Evolutionary conservation across 1,284 basidiomycete species (phyloP).

Genomic region (Ceratobasidium sp.): DNA sequence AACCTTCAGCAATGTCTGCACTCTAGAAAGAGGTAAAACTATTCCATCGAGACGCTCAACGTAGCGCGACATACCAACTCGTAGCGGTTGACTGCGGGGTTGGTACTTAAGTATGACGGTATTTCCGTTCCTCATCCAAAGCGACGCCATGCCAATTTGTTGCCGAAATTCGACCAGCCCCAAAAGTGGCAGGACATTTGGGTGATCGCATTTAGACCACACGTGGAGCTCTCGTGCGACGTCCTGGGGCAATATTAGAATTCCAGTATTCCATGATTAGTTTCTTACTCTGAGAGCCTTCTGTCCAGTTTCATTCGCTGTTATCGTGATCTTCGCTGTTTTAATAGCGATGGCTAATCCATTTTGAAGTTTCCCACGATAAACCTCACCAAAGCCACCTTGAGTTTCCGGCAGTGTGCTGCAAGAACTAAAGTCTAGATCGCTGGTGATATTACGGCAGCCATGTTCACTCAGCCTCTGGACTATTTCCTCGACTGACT

Average conservation of each 20-base stretch:
- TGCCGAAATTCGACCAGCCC: background rate
- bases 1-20: background rate
- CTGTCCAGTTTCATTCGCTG: background rate
- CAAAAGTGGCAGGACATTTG: constrained; percentile 1
- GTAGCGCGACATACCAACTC: background rate
- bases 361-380: background rate
- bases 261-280: background rate
- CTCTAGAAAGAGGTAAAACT: background rate
- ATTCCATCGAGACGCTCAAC: background rate
- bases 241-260: background rate
- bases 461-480: constrained; percentile 1
- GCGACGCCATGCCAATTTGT: constrained; percentile 10
- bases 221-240: constrained; percentile 12
- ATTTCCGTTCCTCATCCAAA: constrained; percentile 10
- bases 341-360: constrained; percentile 14
- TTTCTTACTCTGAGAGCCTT: background rate
- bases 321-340: background rate
- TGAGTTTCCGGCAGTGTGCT: background rate
- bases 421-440: background rate
- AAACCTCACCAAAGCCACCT: constrained; percentile 20
- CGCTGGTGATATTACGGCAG: background rate
- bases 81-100: background rate
- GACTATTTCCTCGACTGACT: background rate
- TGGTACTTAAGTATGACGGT: background rate
- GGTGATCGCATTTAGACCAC: too few relatives aligned